Percentiles rank a stretch among this genome's conserved stretches.
These are phyloP conservation scores for Acanthamoeba lenticulata DNA, from an alignment of 208 protist genomes.

Conservation along the genomic window DNA sequence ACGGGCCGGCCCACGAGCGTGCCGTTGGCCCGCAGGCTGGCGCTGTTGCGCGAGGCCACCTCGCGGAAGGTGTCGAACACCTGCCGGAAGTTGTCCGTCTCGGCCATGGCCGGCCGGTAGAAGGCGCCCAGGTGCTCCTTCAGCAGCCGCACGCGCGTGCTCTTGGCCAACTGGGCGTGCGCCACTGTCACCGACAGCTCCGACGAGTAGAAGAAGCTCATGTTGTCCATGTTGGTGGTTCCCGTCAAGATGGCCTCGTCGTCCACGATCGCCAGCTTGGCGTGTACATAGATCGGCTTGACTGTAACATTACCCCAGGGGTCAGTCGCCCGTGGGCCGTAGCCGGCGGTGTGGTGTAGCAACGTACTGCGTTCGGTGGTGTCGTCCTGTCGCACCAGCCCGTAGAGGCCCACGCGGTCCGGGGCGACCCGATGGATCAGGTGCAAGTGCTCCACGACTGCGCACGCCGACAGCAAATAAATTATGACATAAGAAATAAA, in stretches of 20 bases:
- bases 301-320: slow-evolving; percentile 9
- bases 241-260: slow-evolving; percentile 72
- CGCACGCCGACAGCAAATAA: background rate
- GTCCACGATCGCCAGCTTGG: slow-evolving; percentile 76
- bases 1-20: slow-evolving; percentile 74
- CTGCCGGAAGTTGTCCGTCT: slow-evolving; percentile 70
- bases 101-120: slow-evolving; percentile 66
- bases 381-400: slow-evolving; percentile 77
- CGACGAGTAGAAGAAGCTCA: slow-evolving; percentile 82
- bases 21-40: slow-evolving; percentile 66
- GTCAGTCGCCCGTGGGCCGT: no score
- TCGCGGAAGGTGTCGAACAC: slow-evolving; percentile 78
- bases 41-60: slow-evolving; percentile 73
- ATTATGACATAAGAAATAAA: background rate
- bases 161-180: slow-evolving; percentile 61
- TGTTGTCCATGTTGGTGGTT: slow-evolving; percentile 82
- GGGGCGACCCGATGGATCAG: slow-evolving; percentile 78
- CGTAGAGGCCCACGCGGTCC: slow-evolving; percentile 81
- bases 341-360: no score
- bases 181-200: slow-evolving; percentile 72
- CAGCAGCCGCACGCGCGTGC: slow-evolving; percentile 70
- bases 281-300: slow-evolving; percentile 81
- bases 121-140: slow-evolving; percentile 78
- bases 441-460: slow-evolving; percentile 80
- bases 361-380: slow-evolving; percentile 70